Conservation (phyloP, 495 filamentous ascomycete genomes). For the Lophiostoma macrostomum region DNA sequence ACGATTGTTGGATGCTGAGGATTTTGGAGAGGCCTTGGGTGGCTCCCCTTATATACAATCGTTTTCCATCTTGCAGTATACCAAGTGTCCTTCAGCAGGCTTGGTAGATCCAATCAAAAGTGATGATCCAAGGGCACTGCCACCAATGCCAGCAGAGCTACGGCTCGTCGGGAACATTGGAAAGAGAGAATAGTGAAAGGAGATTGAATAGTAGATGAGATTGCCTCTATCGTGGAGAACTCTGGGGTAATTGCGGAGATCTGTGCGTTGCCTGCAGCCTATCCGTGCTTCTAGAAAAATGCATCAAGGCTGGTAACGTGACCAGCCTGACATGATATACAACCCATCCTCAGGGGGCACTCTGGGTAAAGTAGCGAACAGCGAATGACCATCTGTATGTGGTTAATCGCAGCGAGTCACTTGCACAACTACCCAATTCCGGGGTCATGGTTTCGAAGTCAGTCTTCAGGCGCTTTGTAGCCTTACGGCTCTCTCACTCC, state of each 20-base stretch:
- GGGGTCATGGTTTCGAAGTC: background rate
- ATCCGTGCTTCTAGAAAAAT: conserved; percentile 25
- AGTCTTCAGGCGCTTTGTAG: too few species aligned
- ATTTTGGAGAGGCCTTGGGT: conserved; percentile 1
- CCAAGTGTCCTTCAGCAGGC: background rate
- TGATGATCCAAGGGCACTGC: conserved; percentile 1
- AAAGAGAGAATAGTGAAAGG: conserved; percentile 3
- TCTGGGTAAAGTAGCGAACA: conserved; percentile 22
- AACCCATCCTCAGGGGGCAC: conserved; percentile 6
- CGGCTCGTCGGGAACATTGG: conserved; percentile 27
- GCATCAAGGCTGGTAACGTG: conserved; percentile 28
- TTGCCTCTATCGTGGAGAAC: conserved; percentile 19
- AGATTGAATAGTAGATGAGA: conserved; percentile 29
- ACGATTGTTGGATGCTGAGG: conserved; percentile 17
- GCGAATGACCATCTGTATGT: background rate
- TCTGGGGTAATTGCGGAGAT: conserved; percentile 33
- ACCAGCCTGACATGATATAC: conserved; percentile 2
- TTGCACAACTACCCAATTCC: background rate
- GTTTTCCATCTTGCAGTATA: conserved; percentile 1
- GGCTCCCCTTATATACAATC: conserved; percentile 18
- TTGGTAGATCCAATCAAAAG: conserved; percentile 2
- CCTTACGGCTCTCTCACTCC: too few species aligned
- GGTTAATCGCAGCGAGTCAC: conserved; percentile 16
- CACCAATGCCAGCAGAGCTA: conserved; percentile 18
- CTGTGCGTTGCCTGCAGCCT: conserved; percentile 16